phyloP scores from a whole-genome alignment of 208 protist genomes.

The Trypanosoma caninum region DNA sequence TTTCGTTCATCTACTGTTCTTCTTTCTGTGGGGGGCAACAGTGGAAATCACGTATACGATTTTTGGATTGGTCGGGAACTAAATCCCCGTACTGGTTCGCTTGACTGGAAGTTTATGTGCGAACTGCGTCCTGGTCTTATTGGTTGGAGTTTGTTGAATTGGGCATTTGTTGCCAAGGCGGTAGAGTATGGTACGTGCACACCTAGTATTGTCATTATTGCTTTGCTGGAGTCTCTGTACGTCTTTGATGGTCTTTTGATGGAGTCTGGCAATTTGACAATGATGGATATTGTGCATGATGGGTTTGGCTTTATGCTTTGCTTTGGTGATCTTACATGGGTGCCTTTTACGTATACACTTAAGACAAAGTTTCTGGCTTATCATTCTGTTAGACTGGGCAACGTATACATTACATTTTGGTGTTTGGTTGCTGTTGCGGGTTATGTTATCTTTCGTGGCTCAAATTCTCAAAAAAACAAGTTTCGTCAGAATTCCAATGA shows the following conservation, averaged over 20 bases:
- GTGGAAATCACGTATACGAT: constrained; percentile 90
- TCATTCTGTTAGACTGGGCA: constrained; percentile 46
- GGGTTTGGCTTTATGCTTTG: constrained; percentile 96
- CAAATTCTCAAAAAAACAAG: constrained; percentile 85
- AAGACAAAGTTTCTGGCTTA: constrained; percentile 91
- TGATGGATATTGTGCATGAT: constrained; percentile 96
- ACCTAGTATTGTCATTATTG: constrained; percentile 84
- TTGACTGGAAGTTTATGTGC: constrained; percentile 97
- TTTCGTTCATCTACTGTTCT: constrained; percentile 59
- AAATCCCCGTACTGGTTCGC: constrained; percentile 89
- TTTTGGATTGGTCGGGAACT: constrained; percentile 96
- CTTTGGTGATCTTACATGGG: constrained; percentile 94
- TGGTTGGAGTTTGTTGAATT: constrained; percentile 93
- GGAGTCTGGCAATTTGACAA: constrained; percentile 92
- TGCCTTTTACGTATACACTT: constrained; percentile 95
- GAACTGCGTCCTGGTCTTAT: constrained; percentile 95
- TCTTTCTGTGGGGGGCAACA: constrained; percentile 78
- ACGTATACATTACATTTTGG: constrained; percentile 40
- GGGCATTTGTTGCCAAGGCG: constrained; percentile 82
- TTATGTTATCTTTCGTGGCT: constrained; percentile 80
- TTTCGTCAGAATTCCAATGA: constrained; percentile 79
- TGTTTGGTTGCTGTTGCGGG: constrained; percentile 40
- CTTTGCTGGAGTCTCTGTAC: constrained; percentile 89
- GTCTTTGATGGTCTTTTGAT: constrained; percentile 92
- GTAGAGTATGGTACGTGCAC: constrained; percentile 62